Evolutionary conservation across 1,284 basidiomycete genomes (phyloP).

Genomic region (Jaminaea rosea): DNA sequence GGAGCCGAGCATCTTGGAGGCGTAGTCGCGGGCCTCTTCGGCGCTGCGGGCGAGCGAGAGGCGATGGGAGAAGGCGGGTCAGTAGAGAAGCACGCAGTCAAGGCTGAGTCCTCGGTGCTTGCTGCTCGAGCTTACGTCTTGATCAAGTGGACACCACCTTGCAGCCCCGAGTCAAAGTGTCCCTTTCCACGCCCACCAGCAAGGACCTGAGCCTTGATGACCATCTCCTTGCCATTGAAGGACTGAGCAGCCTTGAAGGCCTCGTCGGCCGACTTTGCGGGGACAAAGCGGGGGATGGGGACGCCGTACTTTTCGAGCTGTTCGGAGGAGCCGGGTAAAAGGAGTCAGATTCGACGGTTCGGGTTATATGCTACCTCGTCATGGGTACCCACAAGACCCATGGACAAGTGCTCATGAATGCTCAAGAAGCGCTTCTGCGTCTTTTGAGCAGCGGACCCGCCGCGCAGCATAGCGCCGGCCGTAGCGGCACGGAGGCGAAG

Average conservation of each 20-base stretch:
- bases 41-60: conserved; percentile 54
- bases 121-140: too few species aligned
- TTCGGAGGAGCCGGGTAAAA: background rate
- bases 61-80: background rate
- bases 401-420: conserved; percentile 97
- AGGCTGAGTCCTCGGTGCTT: conserved; percentile 46
- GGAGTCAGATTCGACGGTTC: background rate
- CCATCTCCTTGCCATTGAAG: conserved; percentile 56
- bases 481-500: conserved; percentile 29
- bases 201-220: conserved; percentile 94
- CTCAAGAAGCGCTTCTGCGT: conserved; percentile 81
- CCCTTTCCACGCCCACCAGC: conserved; percentile 98
- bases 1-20: conserved; percentile 85
- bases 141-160: conserved; percentile 94
- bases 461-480: conserved; percentile 25
- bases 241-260: conserved; percentile 78
- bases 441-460: conserved; percentile 14
- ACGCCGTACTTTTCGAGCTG: conserved; percentile 91
- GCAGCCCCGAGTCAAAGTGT: conserved; percentile 87
- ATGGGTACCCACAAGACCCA: conserved; percentile 58
- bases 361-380: too few species aligned
- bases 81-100: background rate
- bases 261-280: conserved; percentile 80
- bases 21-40: conserved; percentile 76
- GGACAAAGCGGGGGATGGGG: conserved; percentile 82